These are phyloP conservation scores for Flaveria brownii DNA, from an alignment of 129 eudicot species.

Conservation along the genomic window DNA sequence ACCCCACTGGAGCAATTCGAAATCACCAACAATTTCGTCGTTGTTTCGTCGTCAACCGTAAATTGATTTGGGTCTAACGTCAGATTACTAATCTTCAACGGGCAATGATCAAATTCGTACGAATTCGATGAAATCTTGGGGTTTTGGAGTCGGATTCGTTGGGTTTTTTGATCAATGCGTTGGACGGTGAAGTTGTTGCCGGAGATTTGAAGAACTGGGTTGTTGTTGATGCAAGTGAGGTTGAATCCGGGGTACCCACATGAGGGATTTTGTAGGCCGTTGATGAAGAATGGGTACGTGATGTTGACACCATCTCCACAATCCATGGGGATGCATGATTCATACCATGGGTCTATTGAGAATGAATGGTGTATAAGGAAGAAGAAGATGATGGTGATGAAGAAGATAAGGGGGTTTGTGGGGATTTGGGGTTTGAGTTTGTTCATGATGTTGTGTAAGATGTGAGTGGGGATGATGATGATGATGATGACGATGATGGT, in stretches of 20 bases:
- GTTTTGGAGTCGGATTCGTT: constrained; percentile 6
- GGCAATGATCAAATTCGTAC: not conserved
- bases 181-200: constrained; percentile 31
- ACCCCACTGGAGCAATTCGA: not conserved
- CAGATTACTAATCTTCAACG: constrained; percentile 2
- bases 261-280: constrained; percentile 27
- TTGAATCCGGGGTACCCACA: constrained; percentile 57
- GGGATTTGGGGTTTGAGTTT: not conserved
- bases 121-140: not conserved
- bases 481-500: not conserved
- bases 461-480: not conserved
- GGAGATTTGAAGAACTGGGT: constrained; percentile 20
- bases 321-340: constrained; percentile 36
- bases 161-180: constrained; percentile 16
- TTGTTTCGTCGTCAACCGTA: not conserved
- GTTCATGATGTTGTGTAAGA: not conserved
- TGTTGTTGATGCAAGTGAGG: constrained; percentile 36
- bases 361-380: not conserved
- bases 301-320: constrained; percentile 43
- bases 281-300: constrained; percentile 47
- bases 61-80: constrained; percentile 17
- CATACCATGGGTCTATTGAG: constrained; percentile 28
- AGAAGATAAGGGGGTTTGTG: not conserved
- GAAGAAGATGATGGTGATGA: constrained; percentile 10
- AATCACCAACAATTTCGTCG: not conserved